Percentiles rank a stretch among this genome's conserved stretches.
Conservation (phyloP, 441 rosid species). For the Aquilaria agallochum region DNA sequence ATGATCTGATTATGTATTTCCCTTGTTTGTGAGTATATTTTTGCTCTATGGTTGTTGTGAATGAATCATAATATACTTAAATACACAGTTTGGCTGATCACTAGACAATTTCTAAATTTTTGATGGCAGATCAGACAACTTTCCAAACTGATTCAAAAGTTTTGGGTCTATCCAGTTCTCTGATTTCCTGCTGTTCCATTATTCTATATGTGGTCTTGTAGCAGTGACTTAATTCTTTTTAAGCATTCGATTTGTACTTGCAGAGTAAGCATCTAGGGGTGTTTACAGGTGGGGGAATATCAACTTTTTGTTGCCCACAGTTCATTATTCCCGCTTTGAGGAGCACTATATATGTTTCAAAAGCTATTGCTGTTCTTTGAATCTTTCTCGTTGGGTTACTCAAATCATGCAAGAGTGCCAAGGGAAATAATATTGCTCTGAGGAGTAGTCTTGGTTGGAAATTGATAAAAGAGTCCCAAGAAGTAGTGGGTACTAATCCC, state of each 20-base stretch:
- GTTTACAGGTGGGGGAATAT: constrained; percentile 98
- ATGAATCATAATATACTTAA: background rate
- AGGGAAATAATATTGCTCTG: too few relatives aligned
- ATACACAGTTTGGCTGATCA: constrained; percentile 1
- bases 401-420: too few relatives aligned
- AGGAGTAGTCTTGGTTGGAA: too few relatives aligned
- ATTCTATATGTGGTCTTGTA: constrained; percentile 9
- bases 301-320: constrained; percentile 58
- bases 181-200: constrained; percentile 3
- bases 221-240: constrained; percentile 12
- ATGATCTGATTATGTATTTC: too few relatives aligned
- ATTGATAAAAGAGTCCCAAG: too few relatives aligned
- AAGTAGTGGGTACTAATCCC: too few relatives aligned
- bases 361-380: background rate
- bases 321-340: constrained; percentile 9
- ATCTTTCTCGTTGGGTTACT: too few relatives aligned
- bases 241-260: constrained; percentile 40
- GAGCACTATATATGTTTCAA: background rate
- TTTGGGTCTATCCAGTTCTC: constrained; percentile 21
- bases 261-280: constrained; percentile 98
- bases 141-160: constrained; percentile 77
- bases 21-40: background rate
- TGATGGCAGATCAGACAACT: constrained; percentile 71
- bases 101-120: constrained; percentile 22
- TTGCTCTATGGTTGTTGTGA: background rate